These are phyloP conservation scores for slime mould (Dictyostelium discoideum) DNA, from an alignment of 78 protist species.

Conservation along the genomic window dicty_2.7 NC_007088.5:2977001-2977500, in stretches of 20 bases:
- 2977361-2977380: neutral
- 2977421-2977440: neutral
- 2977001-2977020: constrained; percentile 16
- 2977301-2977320: neutral
- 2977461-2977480: neutral
- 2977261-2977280: neutral
- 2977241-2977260: neutral
- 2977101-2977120: neutral
- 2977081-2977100: neutral
- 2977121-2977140: too few relatives aligned
- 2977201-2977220: neutral
- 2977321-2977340: neutral
- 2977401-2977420: neutral
- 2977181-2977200: neutral
- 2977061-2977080: neutral
- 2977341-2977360: neutral
- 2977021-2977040: constrained; percentile 11
- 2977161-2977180: neutral
- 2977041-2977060: neutral
- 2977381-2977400: neutral
- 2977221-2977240: neutral
- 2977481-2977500: neutral
- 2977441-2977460: neutral
- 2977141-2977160: neutral
- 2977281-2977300: neutral